Evolutionary conservation across 2,329 filamentous ascomycete species (phyloP).

Genomic region (Pseudopyricularia cyperi): DNA sequence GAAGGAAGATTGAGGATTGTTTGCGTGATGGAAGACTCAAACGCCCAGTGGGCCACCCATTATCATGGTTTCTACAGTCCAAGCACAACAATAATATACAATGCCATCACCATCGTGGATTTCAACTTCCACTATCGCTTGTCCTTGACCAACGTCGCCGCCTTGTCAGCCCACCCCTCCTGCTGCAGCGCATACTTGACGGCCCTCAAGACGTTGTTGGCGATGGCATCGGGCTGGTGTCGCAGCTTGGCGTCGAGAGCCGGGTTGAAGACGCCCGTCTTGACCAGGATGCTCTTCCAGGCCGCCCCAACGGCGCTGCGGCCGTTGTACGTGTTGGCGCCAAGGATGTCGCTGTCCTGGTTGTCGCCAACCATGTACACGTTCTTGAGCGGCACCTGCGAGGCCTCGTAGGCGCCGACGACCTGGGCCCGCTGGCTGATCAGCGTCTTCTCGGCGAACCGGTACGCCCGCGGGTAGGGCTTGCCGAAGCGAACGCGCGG

Average conservation of each 20-base stretch:
- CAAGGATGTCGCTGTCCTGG: conserved; percentile 78
- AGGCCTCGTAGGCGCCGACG: conserved; percentile 15
- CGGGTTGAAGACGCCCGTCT: conserved; percentile 18
- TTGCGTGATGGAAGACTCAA: background rate
- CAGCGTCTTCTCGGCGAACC: conserved; percentile 68
- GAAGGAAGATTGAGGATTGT: background rate
- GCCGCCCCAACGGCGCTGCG: conserved; percentile 44
- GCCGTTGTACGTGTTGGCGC: conserved; percentile 58
- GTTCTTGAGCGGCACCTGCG: conserved; percentile 35
- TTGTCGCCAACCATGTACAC: conserved; percentile 96
- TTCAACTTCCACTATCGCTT: no score
- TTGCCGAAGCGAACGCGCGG: conserved; percentile 49
- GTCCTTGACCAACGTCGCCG: no score
- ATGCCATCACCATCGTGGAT: no score
- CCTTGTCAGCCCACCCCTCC: conserved; percentile 12
- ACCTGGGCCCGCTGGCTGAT: conserved; percentile 41
- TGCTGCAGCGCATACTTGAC: conserved; percentile 17
- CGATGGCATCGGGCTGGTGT: conserved; percentile 13
- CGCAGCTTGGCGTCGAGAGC: conserved; percentile 8
- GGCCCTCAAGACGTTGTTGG: conserved; percentile 14
- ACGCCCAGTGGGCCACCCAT: no score
- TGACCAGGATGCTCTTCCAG: conserved; percentile 18
- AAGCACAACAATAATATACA: no score
- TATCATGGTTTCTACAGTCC: no score
- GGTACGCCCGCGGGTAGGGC: conserved; percentile 64